Evolutionary conservation across 1,139 yeast species (phyloP), one percentile per base, ranked within the genome.

Genomic region (Taphrina pruni): DNA sequence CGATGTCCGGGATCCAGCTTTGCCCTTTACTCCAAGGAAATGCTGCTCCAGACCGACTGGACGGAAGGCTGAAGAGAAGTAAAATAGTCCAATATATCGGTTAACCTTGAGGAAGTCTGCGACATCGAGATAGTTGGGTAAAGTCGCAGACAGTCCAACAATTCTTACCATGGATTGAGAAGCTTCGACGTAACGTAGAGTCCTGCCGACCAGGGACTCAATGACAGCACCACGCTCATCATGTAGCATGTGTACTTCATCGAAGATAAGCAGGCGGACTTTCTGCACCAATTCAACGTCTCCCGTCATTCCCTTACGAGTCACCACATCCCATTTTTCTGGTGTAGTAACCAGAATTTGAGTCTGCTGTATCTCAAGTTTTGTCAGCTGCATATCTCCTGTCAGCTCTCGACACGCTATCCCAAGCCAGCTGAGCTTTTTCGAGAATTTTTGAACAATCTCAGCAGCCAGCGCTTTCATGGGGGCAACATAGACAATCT

Each of bases 211-310:
- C 71, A 94, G 82, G 0, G 97, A 91, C 78, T 94, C 99, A 71
- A 94, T 90, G 9, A 94, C 99, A 2, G 98, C 91, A 73, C 99
- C 99, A 80, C 99, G 86, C 72, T 95, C 99, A 84, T 94, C 99
- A 76, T 95, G 98, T 71, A 94, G 83, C 75, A 94, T 81, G 83
- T 94, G 99, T 0, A 94, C 98, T 79, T 94, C 99, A 82, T 94
- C 99, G 73, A 94, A 92, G 72, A 94, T 90, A 69, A 94, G 80
- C 14, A 94, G 81, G 76, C 88, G 89, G 6, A 95, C 96, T 75
- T 91, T 92, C 17, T 89, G 86, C 1, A 91, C 95, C 52, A 94
- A 80, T 72, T 93, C 97, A 65, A 87, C 88, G 76, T 92, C 98
- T 70, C 97, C 94, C 66, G 82, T 84, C 77, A 85, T 89, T 38